Conservation (phyloP, 352 stramenopile species). For the Blastocystis sp. region DNA sequence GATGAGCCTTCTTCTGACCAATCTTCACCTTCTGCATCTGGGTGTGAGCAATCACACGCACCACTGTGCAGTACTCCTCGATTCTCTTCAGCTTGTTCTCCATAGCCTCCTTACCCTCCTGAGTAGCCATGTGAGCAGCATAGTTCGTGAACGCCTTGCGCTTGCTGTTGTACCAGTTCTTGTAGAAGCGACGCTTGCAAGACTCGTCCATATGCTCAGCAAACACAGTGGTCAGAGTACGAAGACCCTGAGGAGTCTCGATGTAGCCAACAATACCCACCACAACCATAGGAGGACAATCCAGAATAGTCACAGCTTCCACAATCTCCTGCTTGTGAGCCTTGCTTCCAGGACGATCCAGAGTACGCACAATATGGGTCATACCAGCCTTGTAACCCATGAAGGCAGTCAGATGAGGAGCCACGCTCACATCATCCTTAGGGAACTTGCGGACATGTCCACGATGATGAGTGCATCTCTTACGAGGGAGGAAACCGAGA, state of each 20-base stretch:
- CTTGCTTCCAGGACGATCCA: constrained; percentile 95
- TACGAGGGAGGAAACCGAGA: constrained; percentile 98
- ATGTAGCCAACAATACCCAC: constrained; percentile 99
- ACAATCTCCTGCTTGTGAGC: constrained; percentile 98
- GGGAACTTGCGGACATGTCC: constrained; percentile 98
- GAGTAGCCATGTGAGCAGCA: constrained; percentile 92
- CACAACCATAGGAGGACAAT: constrained; percentile 97
- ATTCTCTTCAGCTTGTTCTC: constrained; percentile 96
- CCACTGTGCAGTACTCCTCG: constrained; percentile 98
- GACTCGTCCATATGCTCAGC: constrained; percentile 97
- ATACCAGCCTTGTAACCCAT: constrained; percentile 99
- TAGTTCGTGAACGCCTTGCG: constrained; percentile 99
- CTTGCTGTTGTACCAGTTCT: constrained; percentile 99
- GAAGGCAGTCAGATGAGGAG: constrained; percentile 96
- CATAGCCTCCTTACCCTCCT: constrained; percentile 78
- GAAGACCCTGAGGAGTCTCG: constrained; percentile 92
- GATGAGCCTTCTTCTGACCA: too few species aligned
- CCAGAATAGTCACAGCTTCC: constrained; percentile 96
- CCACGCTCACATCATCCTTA: constrained; percentile 87
- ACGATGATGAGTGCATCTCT: constrained; percentile 97
- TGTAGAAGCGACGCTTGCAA: constrained; percentile 98
- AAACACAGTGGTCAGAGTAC: constrained; percentile 97
- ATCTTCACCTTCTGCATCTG: constrained; percentile 97
- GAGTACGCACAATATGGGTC: constrained; percentile 96
- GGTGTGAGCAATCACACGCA: constrained; percentile 97